Percentiles rank a stretch among this genome's conserved stretches.
Evolutionary conservation across 306 rosid species (phyloP).

Genomic region (Inga leiocalycina): DNA sequence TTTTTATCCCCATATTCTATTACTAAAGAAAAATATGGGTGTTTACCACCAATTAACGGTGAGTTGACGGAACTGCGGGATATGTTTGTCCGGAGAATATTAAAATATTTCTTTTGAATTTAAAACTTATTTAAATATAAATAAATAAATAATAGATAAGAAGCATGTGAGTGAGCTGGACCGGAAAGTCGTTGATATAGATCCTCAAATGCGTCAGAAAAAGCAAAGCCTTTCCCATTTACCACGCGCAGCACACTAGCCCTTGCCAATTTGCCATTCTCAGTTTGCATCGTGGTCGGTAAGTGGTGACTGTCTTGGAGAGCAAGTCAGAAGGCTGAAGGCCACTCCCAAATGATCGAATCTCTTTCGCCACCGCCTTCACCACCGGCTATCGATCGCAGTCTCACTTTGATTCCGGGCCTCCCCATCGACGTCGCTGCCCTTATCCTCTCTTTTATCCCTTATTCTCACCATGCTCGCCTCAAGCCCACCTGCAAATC

Average conservation of each 20-base stretch:
- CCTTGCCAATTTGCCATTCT: background rate
- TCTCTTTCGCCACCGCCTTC: background rate
- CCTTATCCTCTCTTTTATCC: slow-evolving; percentile 55
- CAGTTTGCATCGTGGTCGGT: background rate
- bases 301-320: background rate
- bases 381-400: slow-evolving; percentile 16
- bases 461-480: slow-evolving; percentile 66
- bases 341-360: background rate
- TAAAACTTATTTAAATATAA: too few species aligned
- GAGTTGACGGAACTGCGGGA: too few species aligned
- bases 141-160: too few species aligned
- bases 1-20: too few species aligned
- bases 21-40: too few species aligned
- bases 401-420: slow-evolving; percentile 56
- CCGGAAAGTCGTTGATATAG: too few species aligned
- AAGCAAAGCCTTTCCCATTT: background rate
- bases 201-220: background rate
- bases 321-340: background rate
- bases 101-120: too few species aligned
- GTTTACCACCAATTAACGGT: too few species aligned
- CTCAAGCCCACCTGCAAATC: slow-evolving; percentile 69
- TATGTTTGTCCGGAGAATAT: too few species aligned
- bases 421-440: slow-evolving; percentile 76
- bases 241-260: too few species aligned
- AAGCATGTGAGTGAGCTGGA: background rate